A percentile compares a stretch with the other conserved stretches of the same genome.
phyloP scores from a whole-genome alignment of 1,284 basidiomycete species.

The Abortiporus biennis region DNA sequence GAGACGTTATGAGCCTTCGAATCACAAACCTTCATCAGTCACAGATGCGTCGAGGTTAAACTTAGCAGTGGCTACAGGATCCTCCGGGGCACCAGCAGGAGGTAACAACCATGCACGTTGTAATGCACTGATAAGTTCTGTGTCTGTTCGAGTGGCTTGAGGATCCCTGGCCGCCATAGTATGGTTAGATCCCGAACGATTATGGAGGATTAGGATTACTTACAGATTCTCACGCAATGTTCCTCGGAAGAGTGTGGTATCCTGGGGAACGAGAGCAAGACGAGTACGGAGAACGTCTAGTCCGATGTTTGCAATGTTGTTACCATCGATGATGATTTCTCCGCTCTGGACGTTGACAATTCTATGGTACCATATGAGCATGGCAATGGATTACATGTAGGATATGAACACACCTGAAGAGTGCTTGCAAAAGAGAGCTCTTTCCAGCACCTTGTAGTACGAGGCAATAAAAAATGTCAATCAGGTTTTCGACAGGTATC shows the following conservation, averaged over 20 bases:
- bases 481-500: background rate
- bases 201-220: conserved; percentile 16
- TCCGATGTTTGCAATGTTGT: conserved; percentile 52
- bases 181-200: conserved; percentile 7
- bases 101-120: conserved; percentile 59
- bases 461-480: background rate
- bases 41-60: conserved; percentile 63
- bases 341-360: conserved; percentile 63
- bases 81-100: conserved; percentile 34
- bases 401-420: conserved; percentile 49
- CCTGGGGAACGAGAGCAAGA: conserved; percentile 71
- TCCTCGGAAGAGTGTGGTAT: conserved; percentile 57
- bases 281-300: conserved; percentile 52
- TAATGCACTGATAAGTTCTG: conserved; percentile 47
- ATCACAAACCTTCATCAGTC: conserved; percentile 49
- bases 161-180: conserved; percentile 43
- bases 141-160: conserved; percentile 43
- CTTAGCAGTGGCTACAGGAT: conserved; percentile 49
- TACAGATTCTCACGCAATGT: conserved; percentile 67
- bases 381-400: conserved; percentile 8
- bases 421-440: conserved; percentile 65
- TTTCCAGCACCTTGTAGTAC: conserved; percentile 73
- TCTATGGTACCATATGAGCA: conserved; percentile 43
- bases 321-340: conserved; percentile 64
- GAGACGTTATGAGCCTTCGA: background rate